Evolutionary conservation across 2,329 filamentous ascomycete species (phyloP).

Genomic region (Albifimbria verrucaria): DNA sequence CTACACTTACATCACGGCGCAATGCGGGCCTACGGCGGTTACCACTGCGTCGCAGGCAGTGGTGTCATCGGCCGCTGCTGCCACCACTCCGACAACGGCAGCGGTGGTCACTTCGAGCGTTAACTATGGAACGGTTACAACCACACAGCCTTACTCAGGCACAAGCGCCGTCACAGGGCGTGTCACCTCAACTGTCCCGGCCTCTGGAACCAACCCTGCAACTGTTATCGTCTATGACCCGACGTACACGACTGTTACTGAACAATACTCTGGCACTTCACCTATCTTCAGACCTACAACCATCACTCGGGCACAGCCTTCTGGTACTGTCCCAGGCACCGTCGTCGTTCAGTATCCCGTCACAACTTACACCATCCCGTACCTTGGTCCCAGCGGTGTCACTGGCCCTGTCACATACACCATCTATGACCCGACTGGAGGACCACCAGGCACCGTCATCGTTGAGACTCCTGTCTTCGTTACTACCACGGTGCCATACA

Average conservation of each 20-base stretch:
- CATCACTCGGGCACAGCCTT: neutral
- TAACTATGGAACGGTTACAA: neutral
- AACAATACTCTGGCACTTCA: neutral
- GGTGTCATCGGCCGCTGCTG: too few relatives aligned
- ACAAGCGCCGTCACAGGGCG: neutral
- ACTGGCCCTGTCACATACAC: neutral
- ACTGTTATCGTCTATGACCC: neutral
- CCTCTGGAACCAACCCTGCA: neutral
- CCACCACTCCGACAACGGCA: neutral
- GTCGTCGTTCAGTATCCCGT: neutral
- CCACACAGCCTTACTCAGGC: neutral
- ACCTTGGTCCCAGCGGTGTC: neutral
- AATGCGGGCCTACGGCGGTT: neutral
- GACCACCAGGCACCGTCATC: neutral
- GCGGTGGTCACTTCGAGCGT: neutral
- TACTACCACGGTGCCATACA: neutral
- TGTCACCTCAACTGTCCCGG: neutral
- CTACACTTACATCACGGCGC: neutral
- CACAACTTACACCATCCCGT: neutral
- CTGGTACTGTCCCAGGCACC: neutral
- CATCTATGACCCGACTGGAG: neutral
- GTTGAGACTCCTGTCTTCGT: neutral
- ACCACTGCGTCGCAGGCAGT: neutral
- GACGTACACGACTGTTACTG: neutral
- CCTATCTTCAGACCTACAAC: neutral